Evolutionary conservation across 768 basidiomycete species (phyloP).

Genomic region (Hericium rajendrae): DNA sequence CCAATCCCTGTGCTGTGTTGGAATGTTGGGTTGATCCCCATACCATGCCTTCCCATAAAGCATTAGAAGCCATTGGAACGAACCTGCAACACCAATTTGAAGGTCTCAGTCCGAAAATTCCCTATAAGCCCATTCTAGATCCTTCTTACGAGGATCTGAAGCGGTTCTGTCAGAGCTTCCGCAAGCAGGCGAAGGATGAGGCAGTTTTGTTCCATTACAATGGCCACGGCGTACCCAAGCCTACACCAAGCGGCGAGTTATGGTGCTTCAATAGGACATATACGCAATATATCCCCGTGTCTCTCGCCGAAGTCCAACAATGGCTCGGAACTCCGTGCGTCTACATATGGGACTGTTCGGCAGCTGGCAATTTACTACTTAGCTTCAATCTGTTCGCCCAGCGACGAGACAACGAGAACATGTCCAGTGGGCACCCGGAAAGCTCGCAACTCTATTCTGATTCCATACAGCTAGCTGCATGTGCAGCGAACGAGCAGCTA

Average conservation of each 20-base stretch:
- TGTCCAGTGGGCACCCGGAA: slow-evolving; percentile 47
- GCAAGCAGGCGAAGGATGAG: slow-evolving; percentile 88
- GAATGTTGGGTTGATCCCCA: slow-evolving; percentile 98
- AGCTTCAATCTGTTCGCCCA: slow-evolving; percentile 83
- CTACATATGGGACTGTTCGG: slow-evolving; percentile 98
- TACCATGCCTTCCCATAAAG: slow-evolving; percentile 85
- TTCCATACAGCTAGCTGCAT: slow-evolving; percentile 92
- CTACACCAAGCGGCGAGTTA: slow-evolving; percentile 89
- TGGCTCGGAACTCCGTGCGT: slow-evolving; percentile 95
- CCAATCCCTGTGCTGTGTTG: slow-evolving; percentile 86
- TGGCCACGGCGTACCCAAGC: slow-evolving; percentile 96
- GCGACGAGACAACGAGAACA: slow-evolving; percentile 58
- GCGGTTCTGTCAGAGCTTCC: slow-evolving; percentile 71
- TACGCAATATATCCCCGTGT: slow-evolving; percentile 97
- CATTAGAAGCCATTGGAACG: slow-evolving; percentile 85
- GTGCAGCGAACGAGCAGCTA: slow-evolving; percentile 81
- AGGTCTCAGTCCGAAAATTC: slow-evolving; percentile 86
- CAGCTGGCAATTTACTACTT: slow-evolving; percentile 86
- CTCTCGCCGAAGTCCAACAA: slow-evolving; percentile 83
- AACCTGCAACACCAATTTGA: slow-evolving; percentile 96
- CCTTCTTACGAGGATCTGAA: slow-evolving; percentile 91
- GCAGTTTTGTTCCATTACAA: slow-evolving; percentile 96
- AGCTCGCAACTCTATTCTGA: slow-evolving; percentile 66
- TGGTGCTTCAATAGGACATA: slow-evolving; percentile 99
- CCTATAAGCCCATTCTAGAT: slow-evolving; percentile 91